Base-by-base conservation (phyloP, 208 protist species). In the Blechomonas ayalai region DNA sequence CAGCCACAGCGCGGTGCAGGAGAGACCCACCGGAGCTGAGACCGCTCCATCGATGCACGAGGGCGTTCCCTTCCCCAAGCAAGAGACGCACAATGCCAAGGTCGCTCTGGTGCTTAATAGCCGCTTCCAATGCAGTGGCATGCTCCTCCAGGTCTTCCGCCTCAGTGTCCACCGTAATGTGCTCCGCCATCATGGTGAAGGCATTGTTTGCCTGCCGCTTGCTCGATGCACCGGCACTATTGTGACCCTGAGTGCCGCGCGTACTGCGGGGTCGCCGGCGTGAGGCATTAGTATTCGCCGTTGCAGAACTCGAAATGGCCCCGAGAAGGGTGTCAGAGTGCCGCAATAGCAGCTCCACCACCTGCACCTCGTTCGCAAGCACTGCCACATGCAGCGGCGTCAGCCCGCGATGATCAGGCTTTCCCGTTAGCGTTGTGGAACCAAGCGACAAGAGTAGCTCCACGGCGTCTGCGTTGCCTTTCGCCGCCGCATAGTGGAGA, bases 351-450 rank as follows among this genome's bases (percentile, higher is more conserved):
- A 72, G 52, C 59, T 73, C 65, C 13, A 87, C 70, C 12, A 80
- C 47, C 8, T 13, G 24, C 0, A 55, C 34, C 29, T 80, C 59
- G 27, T 60, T 59, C 16, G 69, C 64, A 8, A 58, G 48, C 28
- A 90, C 81, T 1, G 85, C 85, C 19, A 81, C 45, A 50, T 90
- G 85, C 42, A 93, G 65, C 9, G 85, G 64, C 0, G 85, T 90
- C 38, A 48, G 52, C 4, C 85, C 85, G n/a, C 64, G 31, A 20
- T 24, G 36, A 29, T 92, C 84, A 0, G 60, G 64, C 42, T 51
- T 66, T 9, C 76, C 73, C 4, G 56, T 52, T 8, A 62, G 46
- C 37, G 76, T 16, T 29, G 24, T 41, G 47, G 56, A 22, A 50
- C 40, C 20, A 52, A 34, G 15, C 25, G 28, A 25, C 0, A 86